phyloP scores from a whole-genome alignment of 1,284 basidiomycete species.

The Naganishia albida region DNA sequence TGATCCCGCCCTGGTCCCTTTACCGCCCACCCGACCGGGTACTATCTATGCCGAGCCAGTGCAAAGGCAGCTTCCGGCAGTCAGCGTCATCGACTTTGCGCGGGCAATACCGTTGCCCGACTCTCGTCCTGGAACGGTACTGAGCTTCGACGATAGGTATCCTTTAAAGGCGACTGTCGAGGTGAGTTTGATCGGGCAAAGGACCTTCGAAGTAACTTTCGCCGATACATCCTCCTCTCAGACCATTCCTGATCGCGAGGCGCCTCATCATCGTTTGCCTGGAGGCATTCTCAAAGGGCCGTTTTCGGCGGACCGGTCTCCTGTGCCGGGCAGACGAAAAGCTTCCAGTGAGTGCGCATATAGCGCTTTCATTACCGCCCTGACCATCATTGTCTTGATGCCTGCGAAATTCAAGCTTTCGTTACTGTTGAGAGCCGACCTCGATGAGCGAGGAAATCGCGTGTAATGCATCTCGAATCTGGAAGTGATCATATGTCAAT shows the following conservation, averaged over 20 bases:
- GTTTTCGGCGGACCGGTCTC: conserved; percentile 2
- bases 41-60: conserved; percentile 1
- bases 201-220: background rate
- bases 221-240: background rate
- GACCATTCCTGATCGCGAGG: conserved; percentile 26
- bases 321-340: conserved; percentile 16
- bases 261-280: conserved; percentile 13
- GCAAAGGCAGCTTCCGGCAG: conserved; percentile 1
- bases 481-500: too few relatives aligned
- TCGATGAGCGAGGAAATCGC: too few relatives aligned
- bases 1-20: conserved; percentile 28
- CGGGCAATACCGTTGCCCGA: conserved; percentile 31
- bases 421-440: conserved; percentile 26
- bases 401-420: conserved; percentile 11
- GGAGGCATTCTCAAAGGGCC: conserved; percentile 25
- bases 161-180: conserved; percentile 32
- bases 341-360: conserved; percentile 29
- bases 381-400: background rate
- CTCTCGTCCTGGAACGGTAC: conserved; percentile 16
- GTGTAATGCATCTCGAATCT: too few relatives aligned
- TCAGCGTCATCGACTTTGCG: conserved; percentile 31
- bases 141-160: conserved; percentile 4
- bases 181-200: conserved; percentile 1
- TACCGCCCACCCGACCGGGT: conserved; percentile 15
- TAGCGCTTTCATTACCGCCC: background rate